Evolutionary conservation across 768 basidiomycete genomes (phyloP), one percentile per base, ranked within the genome.

Genomic region (Chalciporus sphaerocephalus): DNA sequence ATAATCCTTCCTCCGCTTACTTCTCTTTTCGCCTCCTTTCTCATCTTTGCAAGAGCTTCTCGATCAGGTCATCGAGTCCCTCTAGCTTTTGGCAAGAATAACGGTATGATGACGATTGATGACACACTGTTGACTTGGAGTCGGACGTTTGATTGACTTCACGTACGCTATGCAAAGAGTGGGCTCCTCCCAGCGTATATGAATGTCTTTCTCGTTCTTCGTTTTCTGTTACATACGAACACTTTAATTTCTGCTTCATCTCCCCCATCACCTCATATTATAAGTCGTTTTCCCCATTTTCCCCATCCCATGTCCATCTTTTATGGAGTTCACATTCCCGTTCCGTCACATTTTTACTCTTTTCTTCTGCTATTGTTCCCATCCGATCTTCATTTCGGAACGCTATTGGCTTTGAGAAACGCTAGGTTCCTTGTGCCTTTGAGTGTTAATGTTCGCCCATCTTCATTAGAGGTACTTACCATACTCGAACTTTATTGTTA

Each of bases 381-480:
- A 15, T 32, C n/a, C 9, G 30, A 32, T 32, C n/a, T 32, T 32
- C 30, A n/a, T 6, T 6, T 15, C 30, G 13, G 9, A 5, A 46
- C 17, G 27, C 24, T 8, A 38, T 24, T 32, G 38, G 12, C 30
- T 15, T 32, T n/a, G 22, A 21, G 17, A 21, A 25, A 38, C n/a
- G 21, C 9, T 27, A 46, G 42, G 35, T 55, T 24, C 1, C 37
- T 44, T 28, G 47, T n/a, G 3, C 4, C 17, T 11, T n/a, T 5
- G n/a, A 27, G 20, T 0, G 15, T 24, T 32, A 23, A 34, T 11
- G 1, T 12, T 12, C 24, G 15, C 18, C n/a, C 28, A n/a, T 32
- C 7, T 32, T 33, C 16, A n/a, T 32, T 53, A 53, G 42, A 54
- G 46, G 39, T 44, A 44, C n/a, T n/a, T n/a, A n/a, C 25, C 16